Evolutionary conservation across 148 eudicot species (phyloP), one percentile per base, ranked within the genome.

Genomic region (Agrostemma githago): DNA sequence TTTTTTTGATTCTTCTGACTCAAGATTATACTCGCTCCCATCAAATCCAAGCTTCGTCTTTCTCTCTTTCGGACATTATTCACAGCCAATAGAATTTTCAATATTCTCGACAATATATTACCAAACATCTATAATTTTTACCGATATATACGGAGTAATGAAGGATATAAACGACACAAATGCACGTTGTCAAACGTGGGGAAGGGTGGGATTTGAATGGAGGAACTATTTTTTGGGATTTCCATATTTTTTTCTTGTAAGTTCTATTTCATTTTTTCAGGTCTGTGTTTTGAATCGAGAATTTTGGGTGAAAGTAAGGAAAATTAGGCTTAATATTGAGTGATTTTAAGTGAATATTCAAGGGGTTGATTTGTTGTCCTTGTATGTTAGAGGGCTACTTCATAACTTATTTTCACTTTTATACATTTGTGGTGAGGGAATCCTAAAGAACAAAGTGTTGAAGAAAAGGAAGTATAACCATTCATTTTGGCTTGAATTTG

Each of bases 351-450:
- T 40, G 20, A 48, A 12, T 7, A 8, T 53, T 68, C 39, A 26
- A 56, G 74, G 12, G 65, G 19, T 66, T 75, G 54, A 14, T 38
- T n/a, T 74, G 11, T 3, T 74, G 20, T 54, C 21, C n/a, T 64
- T 64, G 3, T 54, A 53, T 61, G 75, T 72, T 44, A 54, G 53
- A 58, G 67, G 65, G 58, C 56, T 72, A 38, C 26, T 78, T 44
- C 9, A 15, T 15, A 6, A 48, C 2, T 6, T 42, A 26, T 62
- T 65, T 68, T 17, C 11, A 38, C 60, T 68, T 73, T 43, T 37
- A 20, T 73, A 46, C 62, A 66, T 66, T 26, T 41, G 7, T 72
- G 41, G 43, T 66, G 44, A 78, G 54, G 62, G 43, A 69, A 59
- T 20, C 65, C 54, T 54, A 44, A 43, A 26, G 34, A 26, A 26